These are phyloP conservation scores for Wickerhamiella brachini DNA, from an alignment of 805 yeast genomes.

Conservation along the genomic window DNA sequence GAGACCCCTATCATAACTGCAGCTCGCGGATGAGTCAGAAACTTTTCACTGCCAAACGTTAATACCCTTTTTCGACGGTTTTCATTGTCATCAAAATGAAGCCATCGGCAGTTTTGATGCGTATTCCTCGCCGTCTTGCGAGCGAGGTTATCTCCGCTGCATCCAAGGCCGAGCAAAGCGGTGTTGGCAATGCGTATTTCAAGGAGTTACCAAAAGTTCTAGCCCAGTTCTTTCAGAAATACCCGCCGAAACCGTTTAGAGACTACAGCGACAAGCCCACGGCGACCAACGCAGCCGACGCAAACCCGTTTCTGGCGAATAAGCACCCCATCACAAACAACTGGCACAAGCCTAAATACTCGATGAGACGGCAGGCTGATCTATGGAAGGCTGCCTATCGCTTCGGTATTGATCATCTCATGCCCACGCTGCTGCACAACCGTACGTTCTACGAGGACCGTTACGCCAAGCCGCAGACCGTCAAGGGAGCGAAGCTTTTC, in stretches of 20 bases:
- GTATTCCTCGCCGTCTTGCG: conserved; percentile 19
- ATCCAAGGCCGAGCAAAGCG: conserved; percentile 22
- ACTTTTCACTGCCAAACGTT: neutral
- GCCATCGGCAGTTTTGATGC: conserved; percentile 12
- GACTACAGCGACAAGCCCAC: conserved; percentile 53
- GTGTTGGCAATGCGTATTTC: conserved; percentile 27
- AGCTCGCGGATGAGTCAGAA: neutral
- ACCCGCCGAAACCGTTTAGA: conserved; percentile 73
- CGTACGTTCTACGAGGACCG: conserved; percentile 71
- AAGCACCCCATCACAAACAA: conserved; percentile 69
- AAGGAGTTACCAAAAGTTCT: conserved; percentile 53
- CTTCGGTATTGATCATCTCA: conserved; percentile 63
- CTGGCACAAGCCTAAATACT: conserved; percentile 64
- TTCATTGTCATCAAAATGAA: conserved; percentile 16
- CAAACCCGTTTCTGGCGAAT: conserved; percentile 81
- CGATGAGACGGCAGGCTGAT: conserved; percentile 71
- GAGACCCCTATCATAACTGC: too few relatives aligned
- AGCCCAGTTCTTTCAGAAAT: conserved; percentile 60
- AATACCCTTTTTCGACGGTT: too few relatives aligned
- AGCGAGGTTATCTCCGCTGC: conserved; percentile 18
- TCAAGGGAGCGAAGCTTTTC: conserved; percentile 65
- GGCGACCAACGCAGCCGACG: conserved; percentile 47
- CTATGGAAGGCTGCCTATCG: conserved; percentile 68
- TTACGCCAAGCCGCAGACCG: conserved; percentile 50
- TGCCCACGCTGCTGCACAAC: conserved; percentile 49